Evolutionary conservation across 495 filamentous ascomycete species (phyloP).

Genomic region (Aspergillus bridgeri): DNA sequence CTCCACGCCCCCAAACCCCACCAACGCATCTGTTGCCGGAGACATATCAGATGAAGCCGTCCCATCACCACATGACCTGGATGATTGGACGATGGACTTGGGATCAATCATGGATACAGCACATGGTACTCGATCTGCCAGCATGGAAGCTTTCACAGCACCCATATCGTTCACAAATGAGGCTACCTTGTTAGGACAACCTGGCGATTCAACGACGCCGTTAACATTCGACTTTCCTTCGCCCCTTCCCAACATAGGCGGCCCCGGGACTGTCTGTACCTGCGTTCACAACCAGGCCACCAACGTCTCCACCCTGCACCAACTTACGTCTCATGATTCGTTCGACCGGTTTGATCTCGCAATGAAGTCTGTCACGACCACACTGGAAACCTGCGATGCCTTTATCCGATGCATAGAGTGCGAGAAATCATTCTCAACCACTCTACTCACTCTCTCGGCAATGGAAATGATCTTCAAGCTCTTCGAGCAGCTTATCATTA

Average conservation of each 20-base stretch:
- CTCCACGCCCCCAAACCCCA: background rate
- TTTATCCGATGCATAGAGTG: background rate
- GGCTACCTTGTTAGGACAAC: background rate
- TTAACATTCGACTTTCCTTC: background rate
- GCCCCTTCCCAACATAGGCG: background rate
- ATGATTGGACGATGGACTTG: background rate
- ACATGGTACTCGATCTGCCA: background rate
- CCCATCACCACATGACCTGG: background rate
- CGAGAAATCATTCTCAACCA: background rate
- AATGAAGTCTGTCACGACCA: background rate
- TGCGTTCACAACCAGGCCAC: background rate
- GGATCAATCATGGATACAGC: background rate
- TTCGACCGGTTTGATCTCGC: background rate
- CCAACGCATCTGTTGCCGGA: background rate
- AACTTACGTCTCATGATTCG: background rate
- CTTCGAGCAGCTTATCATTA: background rate
- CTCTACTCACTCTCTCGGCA: background rate
- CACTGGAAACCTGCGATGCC: background rate
- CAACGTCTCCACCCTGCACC: background rate
- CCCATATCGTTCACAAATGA: background rate
- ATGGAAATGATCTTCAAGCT: background rate
- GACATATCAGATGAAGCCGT: background rate
- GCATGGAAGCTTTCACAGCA: background rate
- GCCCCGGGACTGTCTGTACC: background rate
- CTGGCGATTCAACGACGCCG: background rate